Conservation (phyloP, 2,329 filamentous ascomycete species). For the Aspergillus sclerotialis region DNA sequence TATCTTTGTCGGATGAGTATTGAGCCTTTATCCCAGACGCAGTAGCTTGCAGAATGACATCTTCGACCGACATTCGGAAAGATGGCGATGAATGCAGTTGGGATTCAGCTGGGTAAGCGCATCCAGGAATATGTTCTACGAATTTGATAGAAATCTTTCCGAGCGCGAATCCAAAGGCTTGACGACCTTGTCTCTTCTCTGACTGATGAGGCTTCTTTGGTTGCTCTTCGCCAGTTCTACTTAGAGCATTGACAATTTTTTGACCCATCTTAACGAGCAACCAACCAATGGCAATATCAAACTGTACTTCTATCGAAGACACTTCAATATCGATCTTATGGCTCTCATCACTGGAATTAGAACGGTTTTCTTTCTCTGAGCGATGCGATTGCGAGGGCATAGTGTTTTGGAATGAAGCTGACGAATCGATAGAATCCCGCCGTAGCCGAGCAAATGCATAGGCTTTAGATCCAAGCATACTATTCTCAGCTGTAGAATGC, state of each 20-base stretch:
- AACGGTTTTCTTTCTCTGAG: slow-evolving; percentile 3
- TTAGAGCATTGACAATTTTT: slow-evolving; percentile 16
- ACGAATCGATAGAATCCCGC: slow-evolving; percentile 12
- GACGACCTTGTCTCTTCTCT: slow-evolving; percentile 5
- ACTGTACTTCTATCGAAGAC: slow-evolving; percentile 21
- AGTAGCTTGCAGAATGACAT: slow-evolving; percentile 25
- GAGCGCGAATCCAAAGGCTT: slow-evolving; percentile 19
- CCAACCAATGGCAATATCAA: slow-evolving; percentile 37
- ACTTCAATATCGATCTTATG: slow-evolving; percentile 25
- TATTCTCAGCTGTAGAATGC: slow-evolving; percentile 16
- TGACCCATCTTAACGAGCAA: slow-evolving; percentile 32
- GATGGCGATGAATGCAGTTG: slow-evolving; percentile 9
- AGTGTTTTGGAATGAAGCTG: slow-evolving; percentile 7
- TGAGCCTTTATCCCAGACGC: slow-evolving; percentile 20
- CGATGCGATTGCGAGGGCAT: slow-evolving; percentile 3
- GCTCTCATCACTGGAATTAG: slow-evolving; percentile 1
- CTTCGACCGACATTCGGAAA: slow-evolving; percentile 18
- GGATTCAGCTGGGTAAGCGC: slow-evolving; percentile 16
- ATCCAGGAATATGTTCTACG: slow-evolving; percentile 28
- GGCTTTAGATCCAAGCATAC: slow-evolving; percentile 16
- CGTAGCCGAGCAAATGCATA: slow-evolving; percentile 14
- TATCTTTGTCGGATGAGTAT: slow-evolving; percentile 13
- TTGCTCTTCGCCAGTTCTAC: slow-evolving; percentile 6
- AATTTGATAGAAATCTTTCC: slow-evolving; percentile 28
- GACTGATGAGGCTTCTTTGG: slow-evolving; percentile 4